These are phyloP conservation scores for Candida buenavistaensis DNA, from an alignment of 1,139 yeast genomes.

Conservation along the genomic window DNA sequence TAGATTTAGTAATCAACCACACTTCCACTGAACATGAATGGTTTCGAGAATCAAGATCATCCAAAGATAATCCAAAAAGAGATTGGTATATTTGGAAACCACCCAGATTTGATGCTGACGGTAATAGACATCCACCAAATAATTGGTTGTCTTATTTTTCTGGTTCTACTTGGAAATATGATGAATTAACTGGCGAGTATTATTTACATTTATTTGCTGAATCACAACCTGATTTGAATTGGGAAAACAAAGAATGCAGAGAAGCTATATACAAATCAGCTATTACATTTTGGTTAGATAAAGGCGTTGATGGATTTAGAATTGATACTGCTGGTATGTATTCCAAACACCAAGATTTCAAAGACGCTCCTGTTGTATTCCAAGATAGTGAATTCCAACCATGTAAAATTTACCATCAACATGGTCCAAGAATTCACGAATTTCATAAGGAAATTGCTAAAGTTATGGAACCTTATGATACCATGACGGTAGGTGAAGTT, in stretches of 20 bases:
- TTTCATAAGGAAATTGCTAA: conserved; percentile 52
- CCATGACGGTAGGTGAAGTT: conserved; percentile 58
- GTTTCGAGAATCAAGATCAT: conserved; percentile 55
- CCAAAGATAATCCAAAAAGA: conserved; percentile 51
- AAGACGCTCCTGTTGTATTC: conserved; percentile 49
- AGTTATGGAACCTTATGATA: conserved; percentile 47
- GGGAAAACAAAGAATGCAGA: conserved; percentile 55
- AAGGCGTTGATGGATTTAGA: conserved; percentile 59
- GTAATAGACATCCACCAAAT: conserved; percentile 53
- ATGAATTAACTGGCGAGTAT: conserved; percentile 51
- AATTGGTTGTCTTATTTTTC: conserved; percentile 55
- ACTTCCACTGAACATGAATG: conserved; percentile 55
- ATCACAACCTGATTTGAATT: conserved; percentile 58
- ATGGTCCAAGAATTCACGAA: conserved; percentile 58
- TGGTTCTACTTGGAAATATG: conserved; percentile 58
- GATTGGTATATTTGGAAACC: conserved; percentile 63
- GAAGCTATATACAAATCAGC: conserved; percentile 51
- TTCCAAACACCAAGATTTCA: conserved; percentile 47
- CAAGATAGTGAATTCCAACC: conserved; percentile 44
- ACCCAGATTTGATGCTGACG: conserved; percentile 43
- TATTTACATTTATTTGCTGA: conserved; percentile 52
- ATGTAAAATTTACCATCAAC: conserved; percentile 27
- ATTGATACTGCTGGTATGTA: conserved; percentile 55
- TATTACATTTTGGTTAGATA: conserved; percentile 52
- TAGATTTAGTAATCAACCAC: conserved; percentile 60